Conservation (phyloP, 495 filamentous ascomycete species). For the Clavariopsis aquatica region DNA sequence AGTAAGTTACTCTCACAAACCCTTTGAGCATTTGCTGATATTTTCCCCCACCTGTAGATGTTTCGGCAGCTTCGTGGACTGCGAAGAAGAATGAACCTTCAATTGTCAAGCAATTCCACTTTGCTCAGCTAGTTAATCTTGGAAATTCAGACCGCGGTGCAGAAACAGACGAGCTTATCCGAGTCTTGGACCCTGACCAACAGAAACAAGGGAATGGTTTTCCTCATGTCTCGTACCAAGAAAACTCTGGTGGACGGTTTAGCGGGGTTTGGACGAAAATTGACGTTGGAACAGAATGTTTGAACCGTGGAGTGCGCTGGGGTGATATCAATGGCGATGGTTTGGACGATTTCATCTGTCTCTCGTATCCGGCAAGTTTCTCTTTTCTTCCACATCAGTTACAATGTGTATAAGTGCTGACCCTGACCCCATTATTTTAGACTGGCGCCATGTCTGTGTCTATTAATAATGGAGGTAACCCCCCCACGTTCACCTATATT, state of each 20-base stretch:
- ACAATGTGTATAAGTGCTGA: too few species aligned
- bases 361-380: neutral
- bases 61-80: neutral
- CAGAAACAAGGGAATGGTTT: neutral
- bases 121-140: neutral
- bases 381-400: too few species aligned
- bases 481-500: neutral
- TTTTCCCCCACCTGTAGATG: too few species aligned
- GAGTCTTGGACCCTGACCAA: neutral
- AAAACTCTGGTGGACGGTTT: neutral
- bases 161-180: neutral
- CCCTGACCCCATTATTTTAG: too few species aligned
- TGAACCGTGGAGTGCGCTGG: neutral
- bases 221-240: neutral
- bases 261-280: neutral
- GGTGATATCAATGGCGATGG: neutral
- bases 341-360: neutral
- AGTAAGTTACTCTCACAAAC: too few species aligned
- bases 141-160: neutral
- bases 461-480: neutral
- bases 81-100: neutral
- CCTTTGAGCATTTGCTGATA: too few species aligned
- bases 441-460: neutral
- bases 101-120: slow-evolving; percentile 1
- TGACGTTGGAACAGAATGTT: neutral